These are phyloP conservation scores for Phytophthora melonis DNA, from an alignment of 352 stramenopile genomes.

Conservation along the genomic window DNA sequence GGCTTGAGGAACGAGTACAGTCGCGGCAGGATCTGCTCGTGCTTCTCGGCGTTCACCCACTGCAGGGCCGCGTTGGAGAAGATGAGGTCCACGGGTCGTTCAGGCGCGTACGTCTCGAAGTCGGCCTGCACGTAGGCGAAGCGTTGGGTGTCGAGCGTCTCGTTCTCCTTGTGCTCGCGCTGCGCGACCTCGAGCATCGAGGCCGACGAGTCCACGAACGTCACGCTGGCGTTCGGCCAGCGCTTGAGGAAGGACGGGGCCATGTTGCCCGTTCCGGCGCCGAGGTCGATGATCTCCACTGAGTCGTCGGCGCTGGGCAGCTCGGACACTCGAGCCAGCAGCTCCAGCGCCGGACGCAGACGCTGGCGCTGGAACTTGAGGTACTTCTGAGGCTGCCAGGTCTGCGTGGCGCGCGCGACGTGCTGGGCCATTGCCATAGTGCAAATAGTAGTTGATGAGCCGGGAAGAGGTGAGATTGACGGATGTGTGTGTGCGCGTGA, in stretches of 20 bases:
- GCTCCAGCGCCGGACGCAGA: slow-evolving; percentile 67
- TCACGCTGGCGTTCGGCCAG: slow-evolving; percentile 57
- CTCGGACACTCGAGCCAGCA: slow-evolving; percentile 52
- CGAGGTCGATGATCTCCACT: slow-evolving; percentile 59
- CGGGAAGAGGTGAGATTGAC: neutral
- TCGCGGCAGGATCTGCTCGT: slow-evolving; percentile 51
- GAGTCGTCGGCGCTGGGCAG: slow-evolving; percentile 29
- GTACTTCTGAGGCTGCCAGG: slow-evolving; percentile 67
- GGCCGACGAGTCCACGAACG: slow-evolving; percentile 69
- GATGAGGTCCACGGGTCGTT: slow-evolving; percentile 64
- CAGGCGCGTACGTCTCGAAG: slow-evolving; percentile 64
- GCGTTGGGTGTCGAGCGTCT: slow-evolving; percentile 15
- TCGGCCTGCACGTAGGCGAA: slow-evolving; percentile 56
- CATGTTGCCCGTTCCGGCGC: slow-evolving; percentile 79
- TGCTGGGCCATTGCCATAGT: neutral
- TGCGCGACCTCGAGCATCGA: slow-evolving; percentile 66
- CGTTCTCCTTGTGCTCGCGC: slow-evolving; percentile 45
- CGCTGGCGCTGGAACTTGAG: slow-evolving; percentile 64
- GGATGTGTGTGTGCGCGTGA: neutral
- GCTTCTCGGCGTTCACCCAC: slow-evolving; percentile 59
- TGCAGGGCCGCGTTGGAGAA: slow-evolving; percentile 78
- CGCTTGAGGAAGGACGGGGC: slow-evolving; percentile 60
- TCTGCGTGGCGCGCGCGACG: slow-evolving; percentile 32
- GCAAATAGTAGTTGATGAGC: neutral
- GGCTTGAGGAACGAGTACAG: slow-evolving; percentile 69